Base-by-base conservation (phyloP, 2,329 filamentous ascomycete genomes). In the Fragosphaeria purpurea region DNA sequence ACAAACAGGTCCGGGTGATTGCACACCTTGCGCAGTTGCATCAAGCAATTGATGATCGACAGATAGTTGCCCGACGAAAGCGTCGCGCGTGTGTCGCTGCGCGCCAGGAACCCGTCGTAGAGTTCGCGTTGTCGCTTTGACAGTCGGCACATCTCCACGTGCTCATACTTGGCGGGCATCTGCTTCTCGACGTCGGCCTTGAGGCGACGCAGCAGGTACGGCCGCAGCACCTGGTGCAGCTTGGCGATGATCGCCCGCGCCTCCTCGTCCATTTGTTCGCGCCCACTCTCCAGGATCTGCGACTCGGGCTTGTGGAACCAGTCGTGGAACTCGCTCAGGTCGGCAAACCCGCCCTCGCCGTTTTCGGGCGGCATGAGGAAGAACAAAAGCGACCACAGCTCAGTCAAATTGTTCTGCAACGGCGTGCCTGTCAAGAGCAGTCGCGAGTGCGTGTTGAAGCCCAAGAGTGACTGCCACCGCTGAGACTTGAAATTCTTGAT, bases 401-500 rank as follows among this genome's bases (percentile, higher is more conserved):
- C 93, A 0, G 91, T 94, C 5, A 98, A 74, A 55, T 96, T 97
- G 67, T 98, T 98, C 65, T 98, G 93, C 31, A 98, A 74, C 2
- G 94, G 93, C 1, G 93, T 98, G 51, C 93, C 93, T 0, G 93
- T 98, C 9, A 98, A 75, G 0, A 98, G 71, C 9, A 98, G 77
- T 37, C 93, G 81, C 33, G 90, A 84, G 56, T 85, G 83, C 0
- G 93, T 97, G 60, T 94, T 91, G 70, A 98, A 94, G 0, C 86
- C 93, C 30, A 98, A 79, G 56, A 98, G 77, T 0, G 89, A 91
- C 65, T 97, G 93, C 90, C 93, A 98, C 56, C 91, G 77, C 65
- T 96, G 90, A 2, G 91, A 96, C 62, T 95, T 90, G 74, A 97
- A 98, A 67, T 98, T 98, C 63, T 98, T 97, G 75, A 98, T 98